Base-by-base conservation (phyloP, 2,329 filamentous ascomycete species). In the Teratosphaeria gauchensis region DNA sequence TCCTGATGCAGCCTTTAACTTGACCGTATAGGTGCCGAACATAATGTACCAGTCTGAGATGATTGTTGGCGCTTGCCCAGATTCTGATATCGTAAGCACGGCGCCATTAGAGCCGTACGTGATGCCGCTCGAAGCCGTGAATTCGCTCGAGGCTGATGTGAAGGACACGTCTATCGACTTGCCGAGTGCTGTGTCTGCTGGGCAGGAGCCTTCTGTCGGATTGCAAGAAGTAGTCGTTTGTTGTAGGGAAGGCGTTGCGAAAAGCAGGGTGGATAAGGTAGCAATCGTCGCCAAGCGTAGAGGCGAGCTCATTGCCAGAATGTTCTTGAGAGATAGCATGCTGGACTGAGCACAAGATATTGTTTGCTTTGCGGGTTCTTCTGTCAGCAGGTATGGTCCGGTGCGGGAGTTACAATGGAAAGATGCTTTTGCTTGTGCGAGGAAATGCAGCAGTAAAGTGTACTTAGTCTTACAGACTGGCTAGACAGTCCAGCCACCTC, bases 31-130 rank as follows among this genome's bases (percentile, higher is more conserved):
- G 63, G 87, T 88, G 65, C 94, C 94, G 73, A 96, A 99, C 94
- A 99, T 97, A 77, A 99, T 96, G 80, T 96, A 97, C 83, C 95
- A 97, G 68, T 94, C 84, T 61, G 91, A 95, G 64, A 82, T 82
- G 61, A 99, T 83, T 72, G 92, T 88, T 0, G 94, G 94, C 2
- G 90, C 84, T 71, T 99, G 90, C 59, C 92, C 92, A 55, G 85
- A 80, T 69, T 85, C 78, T 56, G 84, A 75, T 56, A 99, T 86
- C 30, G 89, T 91, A 72, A 99, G 95, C 16, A 83, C 83, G 30
- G 83, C 92, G 60, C 94, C 94, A 71, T 92, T 82, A 58, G 79
- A 78, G 71, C 80, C 82, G 76, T 96, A 97, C 1, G 84, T 84
- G 3, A 46, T 30, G 2, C 89, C 85, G 52, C 89, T 87, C 63